These are phyloP conservation scores for Begonia peltatifolia DNA, from an alignment of 306 rosid species.

Conservation along the genomic window DNA sequence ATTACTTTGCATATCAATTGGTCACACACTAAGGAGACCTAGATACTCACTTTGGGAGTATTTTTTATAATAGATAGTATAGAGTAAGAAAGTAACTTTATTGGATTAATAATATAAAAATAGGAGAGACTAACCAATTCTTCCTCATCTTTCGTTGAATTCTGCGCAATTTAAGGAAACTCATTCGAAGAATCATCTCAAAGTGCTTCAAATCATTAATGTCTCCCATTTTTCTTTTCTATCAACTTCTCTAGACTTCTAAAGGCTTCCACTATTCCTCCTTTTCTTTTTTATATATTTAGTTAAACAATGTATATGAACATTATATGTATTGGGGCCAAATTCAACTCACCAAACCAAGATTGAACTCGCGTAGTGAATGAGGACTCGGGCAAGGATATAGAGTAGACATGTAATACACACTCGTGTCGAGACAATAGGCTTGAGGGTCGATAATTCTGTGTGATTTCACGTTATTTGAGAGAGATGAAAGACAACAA, in stretches of 20 bases:
- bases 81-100: not conserved
- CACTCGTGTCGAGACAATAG: too few relatives aligned
- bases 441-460: too few relatives aligned
- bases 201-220: constrained; percentile 2
- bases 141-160: too few relatives aligned
- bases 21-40: constrained; percentile 19
- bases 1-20: not conserved
- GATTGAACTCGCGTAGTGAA: not conserved
- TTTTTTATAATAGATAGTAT: not conserved
- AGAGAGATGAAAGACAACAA: too few relatives aligned
- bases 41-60: constrained; percentile 6
- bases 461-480: too few relatives aligned
- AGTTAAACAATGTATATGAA: too few relatives aligned
- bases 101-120: not conserved
- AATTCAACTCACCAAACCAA: not conserved
- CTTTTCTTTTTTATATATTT: not conserved
- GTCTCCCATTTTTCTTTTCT: not conserved
- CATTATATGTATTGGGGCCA: too few relatives aligned
- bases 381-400: not conserved
- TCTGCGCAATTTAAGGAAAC: constrained; percentile 55
- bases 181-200: constrained; percentile 14
- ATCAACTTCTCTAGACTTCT: not conserved
- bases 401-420: too few relatives aligned
- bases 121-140: not conserved
- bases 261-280: not conserved